A percentile compares a stretch with the other conserved stretches of the same genome.
Conservation (phyloP, 768 basidiomycete genomes). For the Chlorophyllum brunneum region DNA sequence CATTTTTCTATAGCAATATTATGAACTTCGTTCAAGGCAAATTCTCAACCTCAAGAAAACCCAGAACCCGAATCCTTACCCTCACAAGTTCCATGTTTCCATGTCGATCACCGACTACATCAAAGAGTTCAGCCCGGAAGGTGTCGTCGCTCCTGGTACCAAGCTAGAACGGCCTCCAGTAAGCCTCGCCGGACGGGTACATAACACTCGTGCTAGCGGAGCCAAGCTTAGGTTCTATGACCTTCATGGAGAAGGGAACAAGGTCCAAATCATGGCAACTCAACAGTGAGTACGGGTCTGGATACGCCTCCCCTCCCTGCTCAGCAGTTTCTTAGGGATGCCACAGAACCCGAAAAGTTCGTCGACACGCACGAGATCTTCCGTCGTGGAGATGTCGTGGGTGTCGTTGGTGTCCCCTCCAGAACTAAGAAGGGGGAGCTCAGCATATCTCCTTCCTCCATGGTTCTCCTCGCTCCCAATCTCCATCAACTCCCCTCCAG, state of each 20-base stretch:
- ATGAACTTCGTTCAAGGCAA: slow-evolving; percentile 85
- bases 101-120: slow-evolving; percentile 74
- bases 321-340: slow-evolving; percentile 43
- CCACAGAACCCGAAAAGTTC: slow-evolving; percentile 61
- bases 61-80: slow-evolving; percentile 90
- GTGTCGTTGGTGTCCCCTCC: slow-evolving; percentile 83
- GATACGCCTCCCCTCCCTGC: neutral
- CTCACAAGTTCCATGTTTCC: slow-evolving; percentile 96
- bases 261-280: slow-evolving; percentile 94
- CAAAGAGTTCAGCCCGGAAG: slow-evolving; percentile 66
- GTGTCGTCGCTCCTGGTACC: slow-evolving; percentile 61
- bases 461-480: slow-evolving; percentile 91
- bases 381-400: slow-evolving; percentile 95
- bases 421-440: slow-evolving; percentile 96
- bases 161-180: slow-evolving; percentile 58
- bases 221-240: slow-evolving; percentile 93
- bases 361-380: slow-evolving; percentile 75
- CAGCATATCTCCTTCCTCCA: slow-evolving; percentile 76
- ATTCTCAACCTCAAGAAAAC: slow-evolving; percentile 84
- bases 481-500: slow-evolving; percentile 91
- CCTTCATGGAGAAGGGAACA: slow-evolving; percentile 85
- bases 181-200: slow-evolving; percentile 84
- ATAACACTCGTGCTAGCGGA: slow-evolving; percentile 81
- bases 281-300: slow-evolving; percentile 53
- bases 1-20: slow-evolving; percentile 77